Percentiles rank a stretch among this genome's conserved stretches.
Conservation (phyloP, 805 yeast species). For the Hanseniaspora thailandica region DNA sequence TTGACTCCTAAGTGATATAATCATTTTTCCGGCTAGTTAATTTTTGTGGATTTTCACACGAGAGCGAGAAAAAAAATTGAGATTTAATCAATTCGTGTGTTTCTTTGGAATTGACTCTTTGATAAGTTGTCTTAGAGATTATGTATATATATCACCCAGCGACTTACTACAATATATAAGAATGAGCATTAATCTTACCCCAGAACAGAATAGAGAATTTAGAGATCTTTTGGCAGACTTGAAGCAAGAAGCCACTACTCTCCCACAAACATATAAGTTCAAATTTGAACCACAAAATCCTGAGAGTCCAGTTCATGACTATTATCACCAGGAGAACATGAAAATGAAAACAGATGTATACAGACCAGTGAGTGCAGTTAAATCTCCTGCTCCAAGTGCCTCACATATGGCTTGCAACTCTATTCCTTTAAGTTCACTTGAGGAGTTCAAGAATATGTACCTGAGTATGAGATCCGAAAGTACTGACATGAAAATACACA, state of each 20-base stretch:
- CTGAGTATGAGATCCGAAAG: not conserved
- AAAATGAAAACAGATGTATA: not conserved
- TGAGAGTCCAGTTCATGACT: too few species aligned
- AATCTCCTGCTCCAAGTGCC: not conserved
- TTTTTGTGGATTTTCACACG: not conserved
- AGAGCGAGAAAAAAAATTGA: not conserved
- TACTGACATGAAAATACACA: not conserved
- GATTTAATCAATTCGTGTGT: not conserved
- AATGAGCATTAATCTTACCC: not conserved
- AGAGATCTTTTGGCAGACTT: not conserved
- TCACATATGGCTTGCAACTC: not conserved
- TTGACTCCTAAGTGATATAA: constrained; percentile 35
- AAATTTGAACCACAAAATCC: not conserved
- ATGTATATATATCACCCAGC: not conserved
- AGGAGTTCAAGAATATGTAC: not conserved
- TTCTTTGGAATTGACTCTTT: too few species aligned
- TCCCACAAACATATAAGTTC: not conserved
- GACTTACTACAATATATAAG: not conserved
- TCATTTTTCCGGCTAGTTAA: not conserved
- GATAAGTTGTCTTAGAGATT: too few species aligned
- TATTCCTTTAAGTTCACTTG: not conserved
- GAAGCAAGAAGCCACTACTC: not conserved
- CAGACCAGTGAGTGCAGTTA: not conserved
- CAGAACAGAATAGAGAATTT: not conserved
- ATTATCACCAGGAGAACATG: not conserved